Evolutionary conservation across 192 early-diverging fungal species (phyloP).

Genomic region (Jimgerdemannia lactiflua): DNA sequence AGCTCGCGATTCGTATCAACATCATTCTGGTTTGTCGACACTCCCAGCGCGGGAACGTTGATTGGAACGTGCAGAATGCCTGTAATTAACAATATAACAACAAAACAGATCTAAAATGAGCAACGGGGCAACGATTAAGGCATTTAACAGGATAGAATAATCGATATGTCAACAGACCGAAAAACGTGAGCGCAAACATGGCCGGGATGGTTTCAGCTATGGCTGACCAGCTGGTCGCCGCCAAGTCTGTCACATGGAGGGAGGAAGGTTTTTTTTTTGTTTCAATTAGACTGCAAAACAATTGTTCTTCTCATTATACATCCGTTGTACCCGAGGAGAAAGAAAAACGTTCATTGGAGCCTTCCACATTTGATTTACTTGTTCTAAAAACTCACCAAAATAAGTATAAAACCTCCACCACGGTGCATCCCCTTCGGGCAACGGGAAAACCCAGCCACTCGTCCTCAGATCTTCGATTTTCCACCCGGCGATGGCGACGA

Average conservation of each 20-base stretch:
- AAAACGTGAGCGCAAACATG: slow-evolving; percentile 91
- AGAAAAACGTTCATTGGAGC: neutral
- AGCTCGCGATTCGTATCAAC: slow-evolving; percentile 94
- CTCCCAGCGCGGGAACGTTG: slow-evolving; percentile 91
- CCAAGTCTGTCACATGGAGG: slow-evolving; percentile 43
- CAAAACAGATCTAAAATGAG: neutral
- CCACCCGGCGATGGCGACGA: slow-evolving; percentile 58
- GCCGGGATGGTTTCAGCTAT: slow-evolving; percentile 76
- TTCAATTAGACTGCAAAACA: too few species aligned
- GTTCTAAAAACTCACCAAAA: slow-evolving; percentile 37
- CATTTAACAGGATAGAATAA: neutral
- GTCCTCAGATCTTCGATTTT: slow-evolving; percentile 64
- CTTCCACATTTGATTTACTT: neutral
- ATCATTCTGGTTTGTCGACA: slow-evolving; percentile 82
- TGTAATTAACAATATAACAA: slow-evolving; percentile 4
- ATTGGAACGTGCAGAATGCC: slow-evolving; percentile 96
- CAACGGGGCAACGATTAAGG: neutral
- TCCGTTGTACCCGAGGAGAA: slow-evolving; percentile 32
- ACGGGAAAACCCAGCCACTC: slow-evolving; percentile 80
- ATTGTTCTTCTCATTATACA: too few species aligned
- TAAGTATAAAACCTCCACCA: slow-evolving; percentile 92
- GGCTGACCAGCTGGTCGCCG: slow-evolving; percentile 62
- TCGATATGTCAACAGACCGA: slow-evolving; percentile 43
- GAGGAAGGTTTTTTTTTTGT: neutral
- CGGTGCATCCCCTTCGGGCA: slow-evolving; percentile 69